Evolutionary conservation across 2,329 filamentous ascomycete species (phyloP).

Genomic region (Fusarium sp.): DNA sequence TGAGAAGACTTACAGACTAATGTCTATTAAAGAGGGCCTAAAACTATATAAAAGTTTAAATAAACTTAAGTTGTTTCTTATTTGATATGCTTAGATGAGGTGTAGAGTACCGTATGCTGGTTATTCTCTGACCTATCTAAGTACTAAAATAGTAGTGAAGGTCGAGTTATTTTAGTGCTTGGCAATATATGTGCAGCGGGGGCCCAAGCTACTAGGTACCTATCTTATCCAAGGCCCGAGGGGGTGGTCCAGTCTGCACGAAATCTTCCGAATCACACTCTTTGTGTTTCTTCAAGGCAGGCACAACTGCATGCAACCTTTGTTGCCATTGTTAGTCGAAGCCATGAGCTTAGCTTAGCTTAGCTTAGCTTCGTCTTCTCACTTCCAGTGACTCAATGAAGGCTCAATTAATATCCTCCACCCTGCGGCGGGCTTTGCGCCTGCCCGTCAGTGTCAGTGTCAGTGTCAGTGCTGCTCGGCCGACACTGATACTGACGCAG

Average conservation of each 20-base stretch:
- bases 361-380: too few species aligned
- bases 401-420: neutral
- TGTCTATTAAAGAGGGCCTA: too few species aligned
- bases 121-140: too few species aligned
- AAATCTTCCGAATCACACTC: conserved; percentile 15
- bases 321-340: neutral
- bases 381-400: conserved; percentile 22
- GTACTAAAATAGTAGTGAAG: too few species aligned
- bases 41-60: too few species aligned
- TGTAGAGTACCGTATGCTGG: too few species aligned
- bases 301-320: conserved; percentile 15
- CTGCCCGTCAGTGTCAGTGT: conserved; percentile 8
- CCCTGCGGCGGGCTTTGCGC: conserved; percentile 22
- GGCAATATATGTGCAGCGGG: neutral
- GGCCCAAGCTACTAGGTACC: too few species aligned
- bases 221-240: neutral
- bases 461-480: neutral
- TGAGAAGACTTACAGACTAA: too few species aligned
- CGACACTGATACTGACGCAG: neutral
- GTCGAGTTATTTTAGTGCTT: conserved; percentile 7
- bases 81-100: too few species aligned
- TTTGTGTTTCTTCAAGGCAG: conserved; percentile 1
- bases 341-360: conserved; percentile 20
- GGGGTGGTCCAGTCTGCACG: conserved; percentile 5
- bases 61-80: too few species aligned